Base-by-base conservation (phyloP, 805 yeast species). In the Monosporozyma servazzii region DNA sequence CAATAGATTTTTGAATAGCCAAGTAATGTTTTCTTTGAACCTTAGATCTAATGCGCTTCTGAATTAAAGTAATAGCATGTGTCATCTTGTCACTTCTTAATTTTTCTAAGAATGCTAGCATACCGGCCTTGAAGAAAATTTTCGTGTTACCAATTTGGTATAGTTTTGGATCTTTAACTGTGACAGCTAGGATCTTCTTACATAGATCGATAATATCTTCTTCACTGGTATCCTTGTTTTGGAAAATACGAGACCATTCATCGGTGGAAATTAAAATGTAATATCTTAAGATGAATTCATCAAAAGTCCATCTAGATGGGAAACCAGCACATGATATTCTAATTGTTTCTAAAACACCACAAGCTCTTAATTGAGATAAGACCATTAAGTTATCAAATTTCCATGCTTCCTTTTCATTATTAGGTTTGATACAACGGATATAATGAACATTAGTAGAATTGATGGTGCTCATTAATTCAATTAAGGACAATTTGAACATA, bases 281-380 rank as follows among this genome's bases (percentile, higher is more conserved):
- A 67, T 89, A 91, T 63, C 96, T 80, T 56, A 82, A 79, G 18
- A 89, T 95, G 73, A 91, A 91, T 65, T 93, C 98, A 49, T 84
- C 89, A 65, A 88, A 93, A 2, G 96, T 81, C 89, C 96, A 88
- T 65, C 97, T 78, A 0, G 96, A 85, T 17, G 99, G 99, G 77
- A 90, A 91, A 41, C 99, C 99, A 48, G 96, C 97, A 72, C 97
- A 90, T 1, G 97, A 90, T 47, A 91, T 91, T 63, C 96, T 76
- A 64, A 91, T 91, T 1, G 99, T 93, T 67, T 93, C 99, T 59
- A 91, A 75, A 46, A 91, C 98, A 84, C 99, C 99, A 75, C 99
- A 91, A 5, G 99, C 99, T 66, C 99, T 80, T 56, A 91, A 76
- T 70, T 91, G 99, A 5, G 95, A 84, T 54, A 93, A 75, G 13